Evolutionary conservation across 257 asterid species (phyloP), one percentile per base, ranked within the genome.

Genomic region (Thymus quinquecostatus): DNA sequence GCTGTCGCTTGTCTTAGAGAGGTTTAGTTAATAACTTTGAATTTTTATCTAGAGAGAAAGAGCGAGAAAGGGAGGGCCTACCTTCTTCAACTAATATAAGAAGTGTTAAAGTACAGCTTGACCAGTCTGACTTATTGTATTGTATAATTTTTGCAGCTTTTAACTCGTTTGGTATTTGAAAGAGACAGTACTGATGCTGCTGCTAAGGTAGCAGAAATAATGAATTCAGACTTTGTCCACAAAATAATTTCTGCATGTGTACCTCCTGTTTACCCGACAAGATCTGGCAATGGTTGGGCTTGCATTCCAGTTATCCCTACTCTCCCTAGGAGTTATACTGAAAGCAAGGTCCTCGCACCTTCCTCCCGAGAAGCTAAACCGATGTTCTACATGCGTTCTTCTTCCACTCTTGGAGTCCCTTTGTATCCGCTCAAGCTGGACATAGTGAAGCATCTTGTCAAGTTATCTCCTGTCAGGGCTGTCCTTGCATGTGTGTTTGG

Each of bases 221-320:
- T 89, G 97, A 79, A 85, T 73, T 87, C 95, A 51, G 99, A 94
- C 81, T 94, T 94, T 81, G 99, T 91, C 63, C 99, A 94, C 71
- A 97, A 94, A 88, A 90, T 94, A 71, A 86, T 94, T 66, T 89
- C 99, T 68, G 96, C 99, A 27, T 91, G 97, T 79, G 97, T 94
- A 62, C 99, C 99, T 79, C 97, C 99, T 30, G 99, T 94, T 45
- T 94, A 86, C 85, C 99, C 99, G 80, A 96, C 99, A 57, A 88
- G 97, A 77, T 88, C 92, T 60, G 99, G 95, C 75, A 91, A 84
- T 78, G 97, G 97, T 57, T 94, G 99, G 99, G 99, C 97, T 36
- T 91, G 97, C 85, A 85, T 91, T 78, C 97, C 99, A 1, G 97
- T 91, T 48, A 79, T 88, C 78, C 99, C 97, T 68, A 81, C 92